Conservation (phyloP, 108 stramenopile species). For the Cafeteria roenbergensis region DNA sequence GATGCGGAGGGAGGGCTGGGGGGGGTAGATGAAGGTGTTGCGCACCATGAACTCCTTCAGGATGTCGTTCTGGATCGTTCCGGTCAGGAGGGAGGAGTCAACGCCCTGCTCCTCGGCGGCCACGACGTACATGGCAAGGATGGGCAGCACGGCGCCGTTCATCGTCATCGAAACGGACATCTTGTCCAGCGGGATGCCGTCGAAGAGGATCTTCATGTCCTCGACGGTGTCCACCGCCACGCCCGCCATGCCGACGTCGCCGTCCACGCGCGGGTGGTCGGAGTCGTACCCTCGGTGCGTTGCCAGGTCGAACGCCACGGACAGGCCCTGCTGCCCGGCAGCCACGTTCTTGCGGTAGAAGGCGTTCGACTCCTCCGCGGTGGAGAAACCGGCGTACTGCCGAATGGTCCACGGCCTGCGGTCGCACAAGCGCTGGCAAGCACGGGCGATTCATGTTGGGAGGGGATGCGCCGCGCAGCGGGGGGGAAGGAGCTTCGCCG, state of each 20-base stretch:
- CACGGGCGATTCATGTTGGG: too few relatives aligned
- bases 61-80: constrained; percentile 97
- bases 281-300: constrained; percentile 95
- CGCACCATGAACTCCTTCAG: constrained; percentile 93
- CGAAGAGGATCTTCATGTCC: constrained; percentile 91
- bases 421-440: too few relatives aligned
- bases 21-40: constrained; percentile 54
- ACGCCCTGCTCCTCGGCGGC: constrained; percentile 65
- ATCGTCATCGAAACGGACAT: constrained; percentile 91
- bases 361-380: constrained; percentile 86
- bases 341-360: constrained; percentile 73
- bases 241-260: constrained; percentile 97
- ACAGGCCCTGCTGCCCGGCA: constrained; percentile 82
- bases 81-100: constrained; percentile 42
- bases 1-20: constrained; percentile 38
- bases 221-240: constrained; percentile 82
- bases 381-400: constrained; percentile 88
- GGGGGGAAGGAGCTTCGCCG: too few relatives aligned
- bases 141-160: constrained; percentile 93
- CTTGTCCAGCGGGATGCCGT: constrained; percentile 79
- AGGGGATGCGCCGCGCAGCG: too few relatives aligned
- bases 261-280: constrained; percentile 79
- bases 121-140: constrained; percentile 82
- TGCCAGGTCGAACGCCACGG: constrained; percentile 88
- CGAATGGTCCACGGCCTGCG: constrained; percentile 47